A percentile compares a stretch with the other conserved stretches of the same genome.
These are phyloP conservation scores for Colletotrichum sublineola DNA, from an alignment of 2,329 filamentous ascomycete species.

Conservation along the genomic window DNA sequence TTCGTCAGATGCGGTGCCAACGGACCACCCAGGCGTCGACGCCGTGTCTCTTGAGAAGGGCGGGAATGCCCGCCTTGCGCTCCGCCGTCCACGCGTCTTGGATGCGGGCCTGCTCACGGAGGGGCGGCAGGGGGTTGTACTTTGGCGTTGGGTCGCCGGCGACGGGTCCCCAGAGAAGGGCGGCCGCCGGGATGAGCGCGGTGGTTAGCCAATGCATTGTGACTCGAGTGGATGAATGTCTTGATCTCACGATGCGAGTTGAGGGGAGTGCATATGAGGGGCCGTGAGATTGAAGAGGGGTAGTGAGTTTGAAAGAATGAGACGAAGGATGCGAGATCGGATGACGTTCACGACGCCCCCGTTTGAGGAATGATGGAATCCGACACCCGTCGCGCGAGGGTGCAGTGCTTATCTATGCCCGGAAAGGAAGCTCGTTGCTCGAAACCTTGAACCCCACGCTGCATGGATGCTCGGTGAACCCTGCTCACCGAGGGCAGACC, in stretches of 20 bases:
- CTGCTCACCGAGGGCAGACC: slow-evolving; percentile 5
- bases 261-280: neutral
- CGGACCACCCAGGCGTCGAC: slow-evolving; percentile 63
- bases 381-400: neutral
- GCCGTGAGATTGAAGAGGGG: neutral
- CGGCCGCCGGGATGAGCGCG: slow-evolving; percentile 16
- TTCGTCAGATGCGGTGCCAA: neutral
- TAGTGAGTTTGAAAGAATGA: neutral
- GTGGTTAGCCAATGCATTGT: slow-evolving; percentile 34
- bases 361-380: slow-evolving; percentile 17
- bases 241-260: neutral
- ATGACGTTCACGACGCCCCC: slow-evolving; percentile 25
- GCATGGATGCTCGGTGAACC: slow-evolving; percentile 34
- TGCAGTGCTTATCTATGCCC: slow-evolving; percentile 26
- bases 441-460: slow-evolving; percentile 28
- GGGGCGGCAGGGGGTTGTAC: slow-evolving; percentile 57
- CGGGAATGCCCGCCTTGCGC: slow-evolving; percentile 57
- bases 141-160: slow-evolving; percentile 17
- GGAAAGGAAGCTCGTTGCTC: slow-evolving; percentile 34
- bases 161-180: slow-evolving; percentile 14
- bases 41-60: slow-evolving; percentile 58
- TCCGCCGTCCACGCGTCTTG: slow-evolving; percentile 60
- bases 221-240: neutral
- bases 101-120: slow-evolving; percentile 59
- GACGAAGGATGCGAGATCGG: slow-evolving; percentile 31